Conservation (phyloP, 2,329 filamentous ascomycete genomes). For the Dothistroma pini region DNA sequence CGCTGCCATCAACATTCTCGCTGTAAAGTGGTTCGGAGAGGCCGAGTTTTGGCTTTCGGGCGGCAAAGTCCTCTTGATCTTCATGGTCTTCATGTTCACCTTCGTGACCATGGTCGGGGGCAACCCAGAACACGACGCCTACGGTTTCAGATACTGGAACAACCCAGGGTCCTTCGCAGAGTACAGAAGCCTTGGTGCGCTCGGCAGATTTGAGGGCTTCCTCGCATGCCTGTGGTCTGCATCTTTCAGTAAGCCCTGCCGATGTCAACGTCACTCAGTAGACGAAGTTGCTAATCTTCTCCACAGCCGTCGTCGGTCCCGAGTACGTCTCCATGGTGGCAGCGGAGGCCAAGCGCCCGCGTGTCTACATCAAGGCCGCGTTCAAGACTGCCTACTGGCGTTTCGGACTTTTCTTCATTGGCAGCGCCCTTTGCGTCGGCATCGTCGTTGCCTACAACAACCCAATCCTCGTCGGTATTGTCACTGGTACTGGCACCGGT, state of each 20-base stretch:
- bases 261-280: too few species aligned
- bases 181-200: constrained; percentile 26
- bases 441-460: constrained; percentile 41
- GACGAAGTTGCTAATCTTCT: neutral
- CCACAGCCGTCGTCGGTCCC: constrained; percentile 36
- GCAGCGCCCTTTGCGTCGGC: constrained; percentile 44
- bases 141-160: constrained; percentile 44
- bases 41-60: constrained; percentile 53
- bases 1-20: constrained; percentile 39
- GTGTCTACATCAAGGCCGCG: constrained; percentile 45
- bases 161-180: constrained; percentile 35
- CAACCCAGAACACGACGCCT: constrained; percentile 34
- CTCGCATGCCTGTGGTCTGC: constrained; percentile 38
- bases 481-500: constrained; percentile 17
- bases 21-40: constrained; percentile 45
- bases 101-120: constrained; percentile 36
- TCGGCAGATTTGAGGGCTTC: constrained; percentile 38
- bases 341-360: constrained; percentile 47
- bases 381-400: constrained; percentile 51
- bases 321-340: constrained; percentile 50
- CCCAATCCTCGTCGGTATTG: constrained; percentile 29
- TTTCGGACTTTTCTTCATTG: constrained; percentile 49
- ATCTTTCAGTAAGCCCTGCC: constrained; percentile 24
- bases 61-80: constrained; percentile 37
- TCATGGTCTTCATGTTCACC: constrained; percentile 32